Percentiles rank a stretch among this genome's conserved stretches.
These are phyloP conservation scores for Erodium moschatum DNA, from an alignment of 441 rosid species.

Conservation along the genomic window DNA sequence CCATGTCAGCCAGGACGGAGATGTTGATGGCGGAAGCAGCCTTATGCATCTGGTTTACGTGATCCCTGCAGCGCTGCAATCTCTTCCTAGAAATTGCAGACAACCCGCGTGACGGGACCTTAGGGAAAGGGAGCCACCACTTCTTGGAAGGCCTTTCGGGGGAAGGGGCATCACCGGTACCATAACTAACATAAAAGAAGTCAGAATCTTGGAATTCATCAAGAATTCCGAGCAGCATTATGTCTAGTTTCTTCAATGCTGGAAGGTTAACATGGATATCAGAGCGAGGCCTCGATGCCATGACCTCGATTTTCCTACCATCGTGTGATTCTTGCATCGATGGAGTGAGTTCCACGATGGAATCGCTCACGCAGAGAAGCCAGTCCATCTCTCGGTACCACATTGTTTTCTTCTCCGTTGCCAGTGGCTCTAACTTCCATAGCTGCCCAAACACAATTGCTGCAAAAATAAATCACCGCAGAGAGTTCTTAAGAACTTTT, in stretches of 20 bases:
- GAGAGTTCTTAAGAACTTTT: neutral
- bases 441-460: conserved; percentile 54
- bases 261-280: conserved; percentile 56
- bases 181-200: conserved; percentile 40
- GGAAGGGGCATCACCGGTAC: conserved; percentile 22
- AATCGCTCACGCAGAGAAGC: conserved; percentile 57
- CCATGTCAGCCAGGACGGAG: conserved; percentile 47
- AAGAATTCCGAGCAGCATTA: conserved; percentile 38
- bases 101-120: conserved; percentile 43
- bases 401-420: conserved; percentile 41
- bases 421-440: conserved; percentile 47
- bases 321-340: conserved; percentile 39
- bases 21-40: conserved; percentile 54
- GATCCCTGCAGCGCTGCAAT: conserved; percentile 41
- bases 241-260: conserved; percentile 51
- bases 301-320: conserved; percentile 29
- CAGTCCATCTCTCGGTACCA: conserved; percentile 60
- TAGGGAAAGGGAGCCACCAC: conserved; percentile 55
- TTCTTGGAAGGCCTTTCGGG: conserved; percentile 28
- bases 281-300: conserved; percentile 52
- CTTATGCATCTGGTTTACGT: conserved; percentile 43
- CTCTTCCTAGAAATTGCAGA: conserved; percentile 37
- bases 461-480: conserved; percentile 15
- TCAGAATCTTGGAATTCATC: conserved; percentile 31
- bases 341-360: conserved; percentile 56